Base-by-base conservation (phyloP, 176 grass and related monocot genomes). In the Bothriochloa decipiens region DNA sequence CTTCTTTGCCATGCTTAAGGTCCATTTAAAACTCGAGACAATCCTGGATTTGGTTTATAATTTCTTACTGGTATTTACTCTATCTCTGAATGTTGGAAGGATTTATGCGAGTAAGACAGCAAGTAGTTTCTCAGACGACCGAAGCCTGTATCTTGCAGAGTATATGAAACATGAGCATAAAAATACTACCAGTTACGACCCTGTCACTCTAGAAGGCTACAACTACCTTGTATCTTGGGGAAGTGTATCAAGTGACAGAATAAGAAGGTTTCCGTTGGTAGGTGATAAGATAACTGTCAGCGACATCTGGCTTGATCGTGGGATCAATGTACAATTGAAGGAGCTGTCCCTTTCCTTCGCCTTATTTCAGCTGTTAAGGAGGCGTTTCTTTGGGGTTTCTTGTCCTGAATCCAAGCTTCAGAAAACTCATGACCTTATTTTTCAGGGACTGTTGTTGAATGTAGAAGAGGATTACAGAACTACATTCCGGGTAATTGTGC, bases 211-310 rank as follows among this genome's bases (percentile, higher is more conserved):
- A 6, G 5, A 45, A 45, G 69, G 69, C 40, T 72, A 72, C 69
- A 72, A 72, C 37, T 72, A 72, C 40, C 39, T 72, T 6, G 5
- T 72, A 40, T 72, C 36, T 72, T 72, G 69, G 69, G 43, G n/a
- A 45, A 72, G 39, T 45, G 40, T 69, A 39, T 22, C 66, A 22
- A 39, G 17, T 69, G 33, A 22, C 4, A 1, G 7, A 22, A 4
- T n/a, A 22, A 20, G 6, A 17, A 35, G 33, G 66, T 39, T 11
- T 35, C 33, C 28, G 0, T 35, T 68, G 35, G 10, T 18, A 69
- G 18, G 66, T 69, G 66, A 69, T 18, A 39, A 22, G 66, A 72
- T 72, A 45, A 72, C 69, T 72, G 40, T 72, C 69, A 72, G 69
- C 37, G 10, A 26, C 1, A 23, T 72, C 69, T 72, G 20, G 22